A percentile compares a stretch with the other conserved stretches of the same genome.
phyloP scores from a whole-genome alignment of 23 red algal genomes.

The Porphyridium purpureum region DNA sequence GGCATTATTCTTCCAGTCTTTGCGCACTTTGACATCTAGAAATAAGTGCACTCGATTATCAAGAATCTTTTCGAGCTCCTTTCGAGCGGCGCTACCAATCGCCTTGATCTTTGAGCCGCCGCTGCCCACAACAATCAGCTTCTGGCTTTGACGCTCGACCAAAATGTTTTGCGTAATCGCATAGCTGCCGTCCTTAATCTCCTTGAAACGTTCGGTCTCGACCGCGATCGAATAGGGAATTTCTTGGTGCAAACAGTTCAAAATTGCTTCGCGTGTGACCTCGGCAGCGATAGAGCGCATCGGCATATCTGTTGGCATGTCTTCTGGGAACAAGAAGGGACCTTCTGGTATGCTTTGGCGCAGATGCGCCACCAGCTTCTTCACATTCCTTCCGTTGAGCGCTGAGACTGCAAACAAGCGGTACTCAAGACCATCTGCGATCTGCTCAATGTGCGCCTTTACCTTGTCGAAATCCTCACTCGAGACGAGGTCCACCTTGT shows the following conservation, averaged over 20 bases:
- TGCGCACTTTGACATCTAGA: slow-evolving; percentile 70
- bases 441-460: too few species aligned
- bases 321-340: slow-evolving; percentile 65
- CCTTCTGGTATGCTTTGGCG: slow-evolving; percentile 41
- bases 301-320: slow-evolving; percentile 79
- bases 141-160: slow-evolving; percentile 66
- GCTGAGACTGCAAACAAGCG: slow-evolving; percentile 34
- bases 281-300: slow-evolving; percentile 69
- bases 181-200: slow-evolving; percentile 35
- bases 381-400: slow-evolving; percentile 14
- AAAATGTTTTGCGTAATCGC: slow-evolving; percentile 53
- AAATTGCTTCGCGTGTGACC: slow-evolving; percentile 68
- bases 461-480: slow-evolving; percentile 3
- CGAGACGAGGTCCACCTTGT: slow-evolving; percentile 69
- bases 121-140: slow-evolving; percentile 57
- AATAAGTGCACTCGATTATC: slow-evolving; percentile 64
- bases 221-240: slow-evolving; percentile 84
- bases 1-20: slow-evolving; percentile 68
- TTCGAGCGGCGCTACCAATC: slow-evolving; percentile 43
- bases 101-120: slow-evolving; percentile 53
- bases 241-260: slow-evolving; percentile 51
- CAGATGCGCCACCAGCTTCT: slow-evolving; percentile 21
- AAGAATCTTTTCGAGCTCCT: slow-evolving; percentile 36
- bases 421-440: too few species aligned
- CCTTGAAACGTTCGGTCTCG: slow-evolving; percentile 48